phyloP scores from a whole-genome alignment of 352 stramenopile genomes.

The Phytophthora brassicae region DNA sequence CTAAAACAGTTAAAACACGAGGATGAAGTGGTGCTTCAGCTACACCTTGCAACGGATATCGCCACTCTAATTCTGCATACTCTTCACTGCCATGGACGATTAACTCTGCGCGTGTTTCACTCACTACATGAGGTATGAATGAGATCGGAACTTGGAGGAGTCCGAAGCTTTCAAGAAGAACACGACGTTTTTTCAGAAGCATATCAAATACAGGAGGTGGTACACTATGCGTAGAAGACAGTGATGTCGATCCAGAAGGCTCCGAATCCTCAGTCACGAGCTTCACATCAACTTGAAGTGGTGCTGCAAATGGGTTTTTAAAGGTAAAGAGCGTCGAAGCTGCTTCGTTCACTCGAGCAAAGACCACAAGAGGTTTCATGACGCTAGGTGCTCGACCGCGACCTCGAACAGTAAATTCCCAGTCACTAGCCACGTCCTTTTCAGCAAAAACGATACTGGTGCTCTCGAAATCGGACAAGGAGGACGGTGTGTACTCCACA shows the following conservation, averaged over 20 bases:
- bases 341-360: slow-evolving; percentile 76
- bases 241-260: not conserved
- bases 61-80: slow-evolving; percentile 74
- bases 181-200: slow-evolving; percentile 64
- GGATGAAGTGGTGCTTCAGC: slow-evolving; percentile 70
- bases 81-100: slow-evolving; percentile 66
- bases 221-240: slow-evolving; percentile 1
- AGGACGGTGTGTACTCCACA: slow-evolving; percentile 91
- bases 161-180: slow-evolving; percentile 84
- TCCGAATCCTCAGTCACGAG: slow-evolving; percentile 42
- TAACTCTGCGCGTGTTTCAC: slow-evolving; percentile 66
- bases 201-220: slow-evolving; percentile 61
- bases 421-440: slow-evolving; percentile 83
- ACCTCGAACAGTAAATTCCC: slow-evolving; percentile 84
- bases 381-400: slow-evolving; percentile 83
- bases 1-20: slow-evolving; percentile 48
- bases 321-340: slow-evolving; percentile 90
- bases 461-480: slow-evolving; percentile 77
- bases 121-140: slow-evolving; percentile 82
- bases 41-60: slow-evolving; percentile 72
- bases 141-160: slow-evolving; percentile 90
- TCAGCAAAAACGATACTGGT: slow-evolving; percentile 74
- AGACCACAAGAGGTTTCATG: slow-evolving; percentile 83
- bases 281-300: slow-evolving; percentile 80
- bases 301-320: slow-evolving; percentile 90